These are phyloP conservation scores for Phytophthora kernoviae DNA, from an alignment of 352 stramenopile species.

Conservation along the genomic window DNA sequence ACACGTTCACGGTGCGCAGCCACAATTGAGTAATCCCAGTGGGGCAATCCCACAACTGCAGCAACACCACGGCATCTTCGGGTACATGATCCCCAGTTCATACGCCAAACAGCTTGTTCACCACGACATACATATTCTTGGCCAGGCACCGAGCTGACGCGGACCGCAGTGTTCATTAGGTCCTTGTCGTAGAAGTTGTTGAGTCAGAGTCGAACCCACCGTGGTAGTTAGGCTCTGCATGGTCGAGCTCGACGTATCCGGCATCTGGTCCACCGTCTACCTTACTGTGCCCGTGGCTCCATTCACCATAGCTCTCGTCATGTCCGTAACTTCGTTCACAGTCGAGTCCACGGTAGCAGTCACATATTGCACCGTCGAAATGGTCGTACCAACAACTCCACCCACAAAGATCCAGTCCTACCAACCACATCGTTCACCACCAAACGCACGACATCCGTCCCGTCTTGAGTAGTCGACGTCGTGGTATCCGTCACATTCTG, in stretches of 20 bases:
- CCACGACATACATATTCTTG: too few relatives aligned
- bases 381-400: background rate
- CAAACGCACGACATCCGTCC: background rate
- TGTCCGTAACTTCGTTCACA: background rate
- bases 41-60: too few relatives aligned
- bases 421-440: background rate
- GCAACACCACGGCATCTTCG: too few relatives aligned
- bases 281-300: slow-evolving; percentile 1
- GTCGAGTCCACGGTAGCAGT: slow-evolving; percentile 2
- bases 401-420: background rate
- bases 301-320: background rate
- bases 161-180: too few relatives aligned
- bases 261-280: slow-evolving; percentile 1
- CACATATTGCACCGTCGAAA: slow-evolving; percentile 4
- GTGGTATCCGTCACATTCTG: too few relatives aligned
- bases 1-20: too few relatives aligned
- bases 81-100: too few relatives aligned
- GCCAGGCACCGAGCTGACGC: too few relatives aligned
- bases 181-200: background rate
- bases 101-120: too few relatives aligned
- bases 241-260: background rate
- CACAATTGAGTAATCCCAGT: too few relatives aligned
- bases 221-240: background rate
- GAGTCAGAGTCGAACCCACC: slow-evolving; percentile 6
- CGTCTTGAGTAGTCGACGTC: too few relatives aligned